Evolutionary conservation across 805 yeast species (phyloP), one percentile per base, ranked within the genome.

Genomic region (Clavispora fructus): DNA sequence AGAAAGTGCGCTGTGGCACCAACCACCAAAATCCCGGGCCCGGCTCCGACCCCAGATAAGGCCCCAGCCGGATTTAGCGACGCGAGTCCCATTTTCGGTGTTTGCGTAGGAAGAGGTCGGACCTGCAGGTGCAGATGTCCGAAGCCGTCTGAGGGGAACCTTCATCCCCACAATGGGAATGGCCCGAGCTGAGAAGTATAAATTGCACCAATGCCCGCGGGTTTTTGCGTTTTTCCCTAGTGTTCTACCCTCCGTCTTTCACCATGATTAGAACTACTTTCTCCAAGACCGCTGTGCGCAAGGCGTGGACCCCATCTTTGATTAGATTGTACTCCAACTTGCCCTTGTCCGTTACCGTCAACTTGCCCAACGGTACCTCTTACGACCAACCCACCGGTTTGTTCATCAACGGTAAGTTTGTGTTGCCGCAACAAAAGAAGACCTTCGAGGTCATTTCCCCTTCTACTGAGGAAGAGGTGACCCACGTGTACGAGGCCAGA

Each of bases 311-410:
- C 14, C 49, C 49, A 3, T 40, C 45, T 12, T 19, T 46, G 46
- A 46, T 39, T 13, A 62, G 69, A 57, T 38, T 48, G 26, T 62
- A 60, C 52, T 63, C 70, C 32, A 52, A 53, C 40, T 58, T 63
- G 53, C 73, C 75, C 25, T 63, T 72, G 55, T 52, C 75, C 4
- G 70, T 72, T 9, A 68, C 68, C 30, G 65, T 84, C 52, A 76
- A 74, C 8, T 68, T 82, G 55, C 96, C 95, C 53, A 85, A 85
- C 58, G 96, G 96, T 38, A 68, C 69, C 29, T 68, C 73, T 31
- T 85, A 84, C 61, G 74, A 79, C 43, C 95, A 87, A 71, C 96
- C 96, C 57, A 83, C 86, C 10, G 97, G 97, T 52, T 71, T 91
- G 57, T 91, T 87, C 75, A 88, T 91, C 65, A 85, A 88, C 73